Base-by-base conservation (phyloP, 257 asterid genomes). In the Scutellaria barbata region DNA sequence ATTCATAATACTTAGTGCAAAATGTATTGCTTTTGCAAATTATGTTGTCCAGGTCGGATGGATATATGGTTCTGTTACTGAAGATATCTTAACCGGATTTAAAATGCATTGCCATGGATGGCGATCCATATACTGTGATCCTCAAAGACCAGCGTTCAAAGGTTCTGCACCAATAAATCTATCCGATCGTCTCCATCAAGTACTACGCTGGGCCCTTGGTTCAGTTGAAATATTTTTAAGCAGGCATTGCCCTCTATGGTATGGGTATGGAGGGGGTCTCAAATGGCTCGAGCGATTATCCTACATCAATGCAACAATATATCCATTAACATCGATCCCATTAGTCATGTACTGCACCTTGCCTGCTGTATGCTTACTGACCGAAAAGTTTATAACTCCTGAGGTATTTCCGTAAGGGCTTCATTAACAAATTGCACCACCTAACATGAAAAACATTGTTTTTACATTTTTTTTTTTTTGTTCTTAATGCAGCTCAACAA, bases 91-190 rank as follows among this genome's bases (percentile, higher is more conserved):
- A 52, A 45, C 62, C 62, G 75, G 51, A 66, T 77, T 30, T 25
- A 71, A 66, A 35, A 66, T 72, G 67, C 64, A 76, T 47, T 37
- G 72, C 62, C 72, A 11, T 20, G 72, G 72, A 67, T 67, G 72
- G 72, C 39, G 72, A 39, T 67, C 72, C 11, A 42, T 67, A 51
- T 67, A 67, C 16, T 67, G 72, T 50, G 72, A 51, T 67, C 72
- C 72, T 16, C 20, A 7, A 16, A 67, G 72, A 25, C 39, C 40
- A 35, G 72, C 72, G 37, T 67, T 67, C 22, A 50, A 52, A 52
- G 61, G 72, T 67, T 50, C 72, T 7, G 72, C 51, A 17, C 62
- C 68, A 18, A 63, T 63, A 18, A 63, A 63, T 41, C 53, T 35
- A 52, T 50, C 62, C 1, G 47, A 37, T 4, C 39, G 72, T 51